A percentile compares a stretch with the other conserved stretches of the same genome.
Conservation (phyloP, 495 filamentous ascomycete species). For the Aspergillus carlsbadensis region DNA sequence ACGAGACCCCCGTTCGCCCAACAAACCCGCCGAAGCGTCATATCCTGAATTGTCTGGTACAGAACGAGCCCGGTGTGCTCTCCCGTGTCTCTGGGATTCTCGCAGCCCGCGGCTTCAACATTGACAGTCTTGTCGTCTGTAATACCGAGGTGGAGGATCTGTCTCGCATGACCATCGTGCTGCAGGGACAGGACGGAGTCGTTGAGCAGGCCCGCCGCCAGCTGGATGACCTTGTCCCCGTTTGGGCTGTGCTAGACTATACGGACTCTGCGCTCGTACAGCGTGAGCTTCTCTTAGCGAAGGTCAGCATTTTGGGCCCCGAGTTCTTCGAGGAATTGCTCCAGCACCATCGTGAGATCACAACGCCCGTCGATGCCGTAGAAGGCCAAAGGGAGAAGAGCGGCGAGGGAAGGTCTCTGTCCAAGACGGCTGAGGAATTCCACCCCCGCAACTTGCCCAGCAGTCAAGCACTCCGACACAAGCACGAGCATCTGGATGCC, state of each 20-base stretch:
- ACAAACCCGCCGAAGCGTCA: slow-evolving; percentile 85
- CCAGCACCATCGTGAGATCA: slow-evolving; percentile 84
- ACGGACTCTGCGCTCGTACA: slow-evolving; percentile 91
- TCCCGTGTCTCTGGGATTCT: slow-evolving; percentile 96
- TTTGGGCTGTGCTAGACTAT: slow-evolving; percentile 98
- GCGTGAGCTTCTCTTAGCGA: slow-evolving; percentile 92
- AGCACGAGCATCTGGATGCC: slow-evolving; percentile 92
- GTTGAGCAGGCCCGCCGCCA: slow-evolving; percentile 96
- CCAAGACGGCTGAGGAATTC: slow-evolving; percentile 49
- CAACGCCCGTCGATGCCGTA: slow-evolving; percentile 38
- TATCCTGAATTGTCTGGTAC: slow-evolving; percentile 95
- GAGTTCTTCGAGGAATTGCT: slow-evolving; percentile 97
- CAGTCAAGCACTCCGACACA: slow-evolving; percentile 87
- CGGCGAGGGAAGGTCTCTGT: slow-evolving; percentile 19
- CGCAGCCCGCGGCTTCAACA: slow-evolving; percentile 96
- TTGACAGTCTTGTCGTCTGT: slow-evolving; percentile 96
- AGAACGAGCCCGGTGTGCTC: slow-evolving; percentile 97
- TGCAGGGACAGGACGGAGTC: slow-evolving; percentile 93
- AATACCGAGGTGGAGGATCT: slow-evolving; percentile 97
- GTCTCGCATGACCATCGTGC: slow-evolving; percentile 97
- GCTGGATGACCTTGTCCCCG: slow-evolving; percentile 93
- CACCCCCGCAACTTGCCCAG: slow-evolving; percentile 82
- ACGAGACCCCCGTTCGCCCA: slow-evolving; percentile 90
- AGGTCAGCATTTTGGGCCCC: slow-evolving; percentile 91
- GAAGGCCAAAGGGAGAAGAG: slow-evolving; percentile 32